Evolutionary conservation across 2,329 filamentous ascomycete species (phyloP).

Genomic region (Pseudogymnoascus sp.): DNA sequence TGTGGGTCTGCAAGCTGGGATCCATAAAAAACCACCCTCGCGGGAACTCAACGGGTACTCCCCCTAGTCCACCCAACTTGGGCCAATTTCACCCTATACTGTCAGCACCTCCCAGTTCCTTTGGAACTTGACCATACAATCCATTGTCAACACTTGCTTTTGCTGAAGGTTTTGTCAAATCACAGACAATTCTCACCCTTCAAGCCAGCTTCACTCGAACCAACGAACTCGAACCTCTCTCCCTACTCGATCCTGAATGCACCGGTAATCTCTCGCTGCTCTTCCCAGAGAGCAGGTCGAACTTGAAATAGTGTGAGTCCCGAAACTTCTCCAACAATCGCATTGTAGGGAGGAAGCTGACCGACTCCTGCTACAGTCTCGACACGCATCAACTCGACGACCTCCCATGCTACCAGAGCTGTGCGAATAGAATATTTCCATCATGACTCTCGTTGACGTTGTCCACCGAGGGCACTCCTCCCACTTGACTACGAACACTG

Average conservation of each 20-base stretch:
- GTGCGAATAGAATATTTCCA: slow-evolving; percentile 10
- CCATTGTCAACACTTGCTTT: slow-evolving; percentile 15
- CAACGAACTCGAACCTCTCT: slow-evolving; percentile 1
- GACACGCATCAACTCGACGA: slow-evolving; percentile 9
- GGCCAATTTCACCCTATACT: slow-evolving; percentile 4
- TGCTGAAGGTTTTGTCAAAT: slow-evolving; percentile 6
- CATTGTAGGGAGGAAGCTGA: background rate
- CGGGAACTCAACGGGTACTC: slow-evolving; percentile 1
- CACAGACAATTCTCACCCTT: background rate
- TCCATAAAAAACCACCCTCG: slow-evolving; percentile 3
- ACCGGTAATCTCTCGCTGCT: slow-evolving; percentile 26
- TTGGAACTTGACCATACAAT: slow-evolving; percentile 13
- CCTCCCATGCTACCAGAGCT: background rate
- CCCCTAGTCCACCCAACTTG: slow-evolving; percentile 7
- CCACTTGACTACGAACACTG: slow-evolving; percentile 39
- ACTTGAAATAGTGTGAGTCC: slow-evolving; percentile 19
- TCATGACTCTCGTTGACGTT: slow-evolving; percentile 40
- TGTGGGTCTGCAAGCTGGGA: background rate
- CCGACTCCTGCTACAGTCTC: background rate
- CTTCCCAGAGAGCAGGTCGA: slow-evolving; percentile 26
- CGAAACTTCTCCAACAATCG: slow-evolving; percentile 1
- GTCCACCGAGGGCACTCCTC: slow-evolving; percentile 59
- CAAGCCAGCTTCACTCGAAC: background rate
- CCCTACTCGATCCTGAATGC: slow-evolving; percentile 26
- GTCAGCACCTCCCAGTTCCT: slow-evolving; percentile 15